A percentile compares a stretch with the other conserved stretches of the same genome.
These are phyloP conservation scores for Coemansia sp. DNA, from an alignment of 192 early-diverging fungal species.

Conservation along the genomic window DNA sequence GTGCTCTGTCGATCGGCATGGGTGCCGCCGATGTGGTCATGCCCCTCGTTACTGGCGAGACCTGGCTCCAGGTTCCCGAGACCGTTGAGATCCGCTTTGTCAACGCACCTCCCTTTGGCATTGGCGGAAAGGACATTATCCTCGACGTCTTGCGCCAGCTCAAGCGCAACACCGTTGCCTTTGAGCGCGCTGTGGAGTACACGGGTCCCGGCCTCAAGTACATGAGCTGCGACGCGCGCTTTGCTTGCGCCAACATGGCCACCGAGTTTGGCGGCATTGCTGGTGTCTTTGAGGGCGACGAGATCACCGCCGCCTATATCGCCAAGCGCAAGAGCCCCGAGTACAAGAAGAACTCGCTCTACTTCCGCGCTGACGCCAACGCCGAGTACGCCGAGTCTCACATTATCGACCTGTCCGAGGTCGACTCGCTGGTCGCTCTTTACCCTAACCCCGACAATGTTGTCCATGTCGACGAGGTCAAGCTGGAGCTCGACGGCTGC, in stretches of 20 bases:
- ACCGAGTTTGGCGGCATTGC: slow-evolving; percentile 88
- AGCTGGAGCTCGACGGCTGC: slow-evolving; percentile 75
- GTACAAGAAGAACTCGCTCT: slow-evolving; percentile 69
- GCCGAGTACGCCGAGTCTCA: slow-evolving; percentile 82
- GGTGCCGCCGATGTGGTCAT: slow-evolving; percentile 83
- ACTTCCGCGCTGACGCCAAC: slow-evolving; percentile 74
- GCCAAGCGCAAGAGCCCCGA: slow-evolving; percentile 72
- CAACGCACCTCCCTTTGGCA: slow-evolving; percentile 73
- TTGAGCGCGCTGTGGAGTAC: slow-evolving; percentile 80
- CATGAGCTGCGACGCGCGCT: slow-evolving; percentile 81
- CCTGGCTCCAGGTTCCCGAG: slow-evolving; percentile 83
- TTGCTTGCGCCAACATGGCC: slow-evolving; percentile 83
- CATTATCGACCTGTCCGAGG: slow-evolving; percentile 70
- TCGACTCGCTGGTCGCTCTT: slow-evolving; percentile 70
- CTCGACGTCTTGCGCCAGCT: slow-evolving; percentile 77
- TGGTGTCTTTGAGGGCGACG: slow-evolving; percentile 78
- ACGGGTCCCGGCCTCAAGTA: slow-evolving; percentile 75
- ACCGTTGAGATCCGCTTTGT: slow-evolving; percentile 77
- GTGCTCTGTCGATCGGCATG: slow-evolving; percentile 78
- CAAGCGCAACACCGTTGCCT: slow-evolving; percentile 83
- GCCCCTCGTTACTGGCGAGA: slow-evolving; percentile 83
- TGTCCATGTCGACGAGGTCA: slow-evolving; percentile 62
- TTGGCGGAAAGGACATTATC: slow-evolving; percentile 83
- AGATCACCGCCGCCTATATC: slow-evolving; percentile 74
- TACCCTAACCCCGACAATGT: slow-evolving; percentile 81